A percentile compares a stretch with the other conserved stretches of the same genome.
These are phyloP conservation scores for Rhazya stricta DNA, from an alignment of 257 asterid species.

Conservation along the genomic window DNA sequence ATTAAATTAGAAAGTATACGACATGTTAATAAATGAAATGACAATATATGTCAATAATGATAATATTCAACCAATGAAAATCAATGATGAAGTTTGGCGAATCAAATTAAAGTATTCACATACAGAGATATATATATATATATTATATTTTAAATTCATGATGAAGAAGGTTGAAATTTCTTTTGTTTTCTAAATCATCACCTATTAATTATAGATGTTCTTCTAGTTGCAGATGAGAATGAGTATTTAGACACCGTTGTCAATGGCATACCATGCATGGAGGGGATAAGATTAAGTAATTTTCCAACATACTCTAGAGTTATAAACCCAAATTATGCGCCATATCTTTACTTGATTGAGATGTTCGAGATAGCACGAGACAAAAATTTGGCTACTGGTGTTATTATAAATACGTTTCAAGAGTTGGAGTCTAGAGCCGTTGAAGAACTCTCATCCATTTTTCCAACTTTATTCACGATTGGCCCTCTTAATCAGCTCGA, in stretches of 20 bases:
- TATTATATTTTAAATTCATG: no score
- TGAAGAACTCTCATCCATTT: conserved; percentile 4
- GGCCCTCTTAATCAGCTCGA: conserved; percentile 22
- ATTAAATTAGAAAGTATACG: no score
- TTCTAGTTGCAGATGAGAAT: not conserved
- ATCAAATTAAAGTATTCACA: no score
- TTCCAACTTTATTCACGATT: conserved; percentile 7
- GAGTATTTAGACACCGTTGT: conserved; percentile 1
- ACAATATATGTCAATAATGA: no score
- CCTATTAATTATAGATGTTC: no score
- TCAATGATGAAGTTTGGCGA: no score
- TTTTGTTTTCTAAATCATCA: no score
- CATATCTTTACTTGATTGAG: not conserved
- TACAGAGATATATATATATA: no score
- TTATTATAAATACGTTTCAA: conserved; percentile 10
- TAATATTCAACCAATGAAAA: no score
- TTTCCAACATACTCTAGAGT: not conserved
- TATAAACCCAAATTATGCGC: not conserved
- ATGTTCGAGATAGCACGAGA: not conserved
- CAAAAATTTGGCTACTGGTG: not conserved
- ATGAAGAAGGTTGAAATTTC: no score
- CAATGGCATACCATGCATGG: not conserved
- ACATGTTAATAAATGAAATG: no score
- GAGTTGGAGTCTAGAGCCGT: conserved; percentile 6
- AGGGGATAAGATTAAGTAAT: not conserved